Percentiles rank a stretch among this genome's conserved stretches.
These are phyloP conservation scores for Delphinella strobiligena DNA, from an alignment of 2,329 filamentous ascomycete genomes.

Conservation along the genomic window DNA sequence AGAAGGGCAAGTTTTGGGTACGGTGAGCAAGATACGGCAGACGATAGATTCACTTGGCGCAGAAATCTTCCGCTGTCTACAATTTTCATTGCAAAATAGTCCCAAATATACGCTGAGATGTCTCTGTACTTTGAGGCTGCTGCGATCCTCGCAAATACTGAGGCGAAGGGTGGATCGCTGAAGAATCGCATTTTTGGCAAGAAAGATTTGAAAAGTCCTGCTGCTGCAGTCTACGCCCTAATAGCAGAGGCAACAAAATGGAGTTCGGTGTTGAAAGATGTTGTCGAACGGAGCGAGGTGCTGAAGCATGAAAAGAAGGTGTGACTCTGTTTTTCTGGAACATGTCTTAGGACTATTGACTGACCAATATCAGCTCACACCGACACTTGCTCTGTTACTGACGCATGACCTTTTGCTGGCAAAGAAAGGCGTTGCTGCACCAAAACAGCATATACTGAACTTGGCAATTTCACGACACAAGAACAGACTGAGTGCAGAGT, in stretches of 20 bases:
- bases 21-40: neutral
- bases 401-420: conserved; percentile 76
- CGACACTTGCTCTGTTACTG: conserved; percentile 66
- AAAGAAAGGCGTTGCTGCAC: conserved; percentile 71
- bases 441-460: conserved; percentile 65
- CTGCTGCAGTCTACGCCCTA: conserved; percentile 75
- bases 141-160: conserved; percentile 52
- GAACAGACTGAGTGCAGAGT: conserved; percentile 65
- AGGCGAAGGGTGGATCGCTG: conserved; percentile 64
- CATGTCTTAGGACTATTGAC: conserved; percentile 1
- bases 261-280: conserved; percentile 73
- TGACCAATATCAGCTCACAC: conserved; percentile 51
- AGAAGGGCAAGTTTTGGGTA: no score
- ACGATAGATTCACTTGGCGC: neutral
- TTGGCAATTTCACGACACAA: conserved; percentile 69
- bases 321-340: conserved; percentile 12
- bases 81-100: neutral
- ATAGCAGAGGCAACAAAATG: conserved; percentile 83
- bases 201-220: conserved; percentile 62
- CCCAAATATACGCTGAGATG: conserved; percentile 41
- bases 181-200: conserved; percentile 74
- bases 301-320: conserved; percentile 79
- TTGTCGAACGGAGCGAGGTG: conserved; percentile 71
- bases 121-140: conserved; percentile 92
- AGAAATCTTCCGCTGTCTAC: neutral